phyloP scores from a whole-genome alignment of 148 eudicot species.

The Fagopyrum esculentum region DNA sequence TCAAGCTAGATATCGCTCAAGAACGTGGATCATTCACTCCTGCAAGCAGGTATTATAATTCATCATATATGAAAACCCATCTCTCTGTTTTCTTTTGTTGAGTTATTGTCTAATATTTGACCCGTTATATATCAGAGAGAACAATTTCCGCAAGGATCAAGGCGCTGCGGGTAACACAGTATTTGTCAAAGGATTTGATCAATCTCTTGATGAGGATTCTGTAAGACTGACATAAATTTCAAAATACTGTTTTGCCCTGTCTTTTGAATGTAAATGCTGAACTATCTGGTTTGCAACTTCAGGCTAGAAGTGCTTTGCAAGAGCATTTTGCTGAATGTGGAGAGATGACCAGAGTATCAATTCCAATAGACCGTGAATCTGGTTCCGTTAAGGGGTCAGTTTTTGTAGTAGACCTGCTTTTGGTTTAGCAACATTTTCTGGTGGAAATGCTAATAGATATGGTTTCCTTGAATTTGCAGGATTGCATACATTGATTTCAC shows the following conservation, averaged over 20 bases:
- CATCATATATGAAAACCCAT: not conserved
- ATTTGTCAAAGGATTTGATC: constrained; percentile 66
- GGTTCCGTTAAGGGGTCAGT: constrained; percentile 62
- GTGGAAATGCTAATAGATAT: not conserved
- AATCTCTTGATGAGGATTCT: constrained; percentile 38
- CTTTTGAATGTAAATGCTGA: not conserved
- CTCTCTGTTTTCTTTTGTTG: not conserved
- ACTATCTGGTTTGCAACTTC: constrained; percentile 12
- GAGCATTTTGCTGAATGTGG: constrained; percentile 74
- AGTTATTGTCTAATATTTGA: not conserved
- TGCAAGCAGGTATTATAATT: constrained; percentile 23
- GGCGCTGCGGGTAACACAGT: constrained; percentile 33
- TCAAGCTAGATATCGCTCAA: constrained; percentile 57
- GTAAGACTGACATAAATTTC: constrained; percentile 20
- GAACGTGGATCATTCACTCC: constrained; percentile 73
- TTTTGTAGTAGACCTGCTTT: not conserved
- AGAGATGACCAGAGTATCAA: constrained; percentile 51
- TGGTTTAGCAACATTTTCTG: not conserved
- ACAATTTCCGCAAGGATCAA: constrained; percentile 43
- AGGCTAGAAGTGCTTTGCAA: constrained; percentile 51
- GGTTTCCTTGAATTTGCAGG: constrained; percentile 1
- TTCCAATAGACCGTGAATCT: constrained; percentile 47
- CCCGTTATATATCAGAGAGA: constrained; percentile 23
- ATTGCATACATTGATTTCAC: constrained; percentile 17
- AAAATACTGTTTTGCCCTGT: not conserved